These are phyloP conservation scores for Eucalyptus victrix DNA, from an alignment of 345 rosid genomes.

Conservation along the genomic window DNA sequence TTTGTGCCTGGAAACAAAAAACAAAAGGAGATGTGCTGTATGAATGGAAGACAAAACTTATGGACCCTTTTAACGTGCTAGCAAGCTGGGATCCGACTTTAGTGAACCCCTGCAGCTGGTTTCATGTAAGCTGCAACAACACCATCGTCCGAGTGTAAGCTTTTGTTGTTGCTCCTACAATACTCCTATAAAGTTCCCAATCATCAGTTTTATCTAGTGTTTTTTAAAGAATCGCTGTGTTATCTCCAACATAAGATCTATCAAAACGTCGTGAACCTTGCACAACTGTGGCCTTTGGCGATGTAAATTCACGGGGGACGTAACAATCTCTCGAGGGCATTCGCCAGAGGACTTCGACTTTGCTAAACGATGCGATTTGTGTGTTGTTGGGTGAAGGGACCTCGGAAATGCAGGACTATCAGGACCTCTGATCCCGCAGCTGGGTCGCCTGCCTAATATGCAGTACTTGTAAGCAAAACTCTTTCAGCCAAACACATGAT, in stretches of 20 bases:
- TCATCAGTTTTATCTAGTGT: not conserved
- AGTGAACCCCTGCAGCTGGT: constrained; percentile 36
- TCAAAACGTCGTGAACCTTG: not conserved
- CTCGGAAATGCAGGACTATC: constrained; percentile 23
- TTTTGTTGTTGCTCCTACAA: not conserved
- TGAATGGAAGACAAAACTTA: constrained; percentile 6
- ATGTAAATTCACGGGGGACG: not conserved
- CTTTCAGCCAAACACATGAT: not conserved
- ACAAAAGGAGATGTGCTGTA: constrained; percentile 15
- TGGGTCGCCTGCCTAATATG: constrained; percentile 24
- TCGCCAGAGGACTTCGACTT: not conserved
- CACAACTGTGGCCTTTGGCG: not conserved
- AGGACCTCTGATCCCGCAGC: constrained; percentile 30
- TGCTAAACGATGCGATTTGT: not conserved
- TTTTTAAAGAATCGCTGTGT: not conserved
- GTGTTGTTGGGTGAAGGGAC: constrained; percentile 12
- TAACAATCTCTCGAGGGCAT: not conserved
- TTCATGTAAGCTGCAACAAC: constrained; percentile 28
- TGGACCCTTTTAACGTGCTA: constrained; percentile 22
- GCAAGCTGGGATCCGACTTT: constrained; percentile 29
- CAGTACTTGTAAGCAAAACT: constrained; percentile 25
- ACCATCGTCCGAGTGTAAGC: constrained; percentile 16
- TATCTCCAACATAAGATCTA: not conserved
- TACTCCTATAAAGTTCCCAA: not conserved
- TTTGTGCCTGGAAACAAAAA: not conserved